phyloP scores from a whole-genome alignment of 768 basidiomycete genomes.

The Clitopilus passeckerianus region DNA sequence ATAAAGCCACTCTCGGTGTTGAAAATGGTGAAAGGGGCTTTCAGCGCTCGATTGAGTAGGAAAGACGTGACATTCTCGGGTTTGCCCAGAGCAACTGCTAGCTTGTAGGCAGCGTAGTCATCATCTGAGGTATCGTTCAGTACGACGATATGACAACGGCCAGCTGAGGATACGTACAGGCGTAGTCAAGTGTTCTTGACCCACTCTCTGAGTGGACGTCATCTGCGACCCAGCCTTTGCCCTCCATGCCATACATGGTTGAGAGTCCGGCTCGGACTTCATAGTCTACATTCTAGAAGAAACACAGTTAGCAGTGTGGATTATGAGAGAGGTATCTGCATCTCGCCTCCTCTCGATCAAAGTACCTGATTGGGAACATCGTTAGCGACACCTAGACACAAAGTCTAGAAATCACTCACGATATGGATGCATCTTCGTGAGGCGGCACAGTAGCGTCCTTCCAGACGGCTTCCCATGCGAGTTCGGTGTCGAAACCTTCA shows the following conservation, averaged over 20 bases:
- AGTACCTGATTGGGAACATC: conserved; percentile 38
- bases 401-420: conserved; percentile 28
- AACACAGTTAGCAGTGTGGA: neutral
- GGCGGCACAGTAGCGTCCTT: conserved; percentile 71
- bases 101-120: conserved; percentile 66
- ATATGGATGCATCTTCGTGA: conserved; percentile 42
- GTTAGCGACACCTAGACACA: neutral
- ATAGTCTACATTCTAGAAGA: conserved; percentile 58
- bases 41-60: conserved; percentile 52
- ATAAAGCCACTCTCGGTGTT: conserved; percentile 73
- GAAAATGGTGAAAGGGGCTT: conserved; percentile 58
- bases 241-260: conserved; percentile 48
- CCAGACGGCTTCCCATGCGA: conserved; percentile 70
- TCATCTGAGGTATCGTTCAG: conserved; percentile 46
- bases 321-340: conserved; percentile 3
- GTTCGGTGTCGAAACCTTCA: conserved; percentile 52
- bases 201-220: conserved; percentile 78
- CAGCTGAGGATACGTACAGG: conserved; percentile 42
- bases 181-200: conserved; percentile 74
- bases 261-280: conserved; percentile 79
- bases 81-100: conserved; percentile 52
- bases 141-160: neutral
- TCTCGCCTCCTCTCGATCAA: conserved; percentile 66
- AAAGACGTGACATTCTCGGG: conserved; percentile 37
- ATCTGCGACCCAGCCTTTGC: conserved; percentile 71